Base-by-base conservation (phyloP, 148 eudicot genomes). In the Dysphania ambrosioides region DNA sequence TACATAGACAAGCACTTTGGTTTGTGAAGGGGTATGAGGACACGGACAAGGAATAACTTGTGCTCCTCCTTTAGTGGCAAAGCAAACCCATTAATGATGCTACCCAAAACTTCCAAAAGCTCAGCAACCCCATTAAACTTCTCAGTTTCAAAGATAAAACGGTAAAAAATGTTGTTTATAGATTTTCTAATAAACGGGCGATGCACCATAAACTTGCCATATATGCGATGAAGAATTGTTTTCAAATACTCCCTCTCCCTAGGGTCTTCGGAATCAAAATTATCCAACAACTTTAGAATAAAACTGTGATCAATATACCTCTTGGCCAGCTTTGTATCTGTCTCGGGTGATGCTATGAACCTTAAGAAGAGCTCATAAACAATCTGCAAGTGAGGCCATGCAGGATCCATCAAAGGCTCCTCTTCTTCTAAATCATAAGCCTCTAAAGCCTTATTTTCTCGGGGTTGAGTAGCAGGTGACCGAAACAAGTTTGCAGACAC, bases 301-400 rank as follows among this genome's bases (percentile, higher is more conserved):
- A 92, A 92, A 40, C 87, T 80, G 70, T 92, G 97, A 82, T 92
- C 97, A 56, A 92, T 74, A 66, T 87, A 90, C 71, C 96, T 80
- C 83, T 92, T 92, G 57, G 97, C 91, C 75, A 92, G 72, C 83
- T 92, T 92, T 68, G 95, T 86, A 78, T 92, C 97, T 12, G 94
- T 90, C 77, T 88, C 96, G 2, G 96, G 89, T 30, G 97, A 93
- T 31, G 96, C 91, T 68, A 93, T 92, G 58, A 93, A 93, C 77
- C 96, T 87, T 55, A 90, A 80, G 72, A 92, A 85, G 74, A 92
- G 87, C 68, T 92, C 97, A 60, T 93, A 93, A 15, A 90, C 90
- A 69, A 90, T 84, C 85, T 93, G 97, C 85, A 93, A 77, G 72
- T 93, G 97, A 51, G 97, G 87, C 97, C 97, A 93, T n/a, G 97